A percentile compares a stretch with the other conserved stretches of the same genome.
Conservation (phyloP, 1,284 basidiomycete species). For the Trichosporon ovoides region DNA sequence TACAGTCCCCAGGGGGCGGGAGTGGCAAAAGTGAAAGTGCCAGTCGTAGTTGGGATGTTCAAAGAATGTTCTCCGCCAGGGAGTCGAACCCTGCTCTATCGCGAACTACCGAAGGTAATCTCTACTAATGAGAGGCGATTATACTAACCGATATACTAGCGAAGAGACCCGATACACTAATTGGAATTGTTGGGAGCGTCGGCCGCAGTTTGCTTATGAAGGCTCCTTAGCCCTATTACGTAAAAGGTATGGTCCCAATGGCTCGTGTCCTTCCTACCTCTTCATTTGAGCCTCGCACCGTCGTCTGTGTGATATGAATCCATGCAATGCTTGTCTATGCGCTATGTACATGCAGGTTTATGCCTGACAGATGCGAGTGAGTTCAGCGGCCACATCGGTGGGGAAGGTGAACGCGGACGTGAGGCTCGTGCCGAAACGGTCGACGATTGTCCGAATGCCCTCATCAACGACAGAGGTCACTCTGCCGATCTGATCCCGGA, state of each 20-base stretch:
- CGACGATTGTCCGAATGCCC: constrained; percentile 29
- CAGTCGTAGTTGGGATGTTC: no score
- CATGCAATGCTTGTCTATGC: constrained; percentile 7
- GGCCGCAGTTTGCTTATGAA: no score
- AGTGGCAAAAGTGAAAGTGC: no score
- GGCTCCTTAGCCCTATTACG: no score
- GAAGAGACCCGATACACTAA: no score
- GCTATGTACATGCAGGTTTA: not conserved
- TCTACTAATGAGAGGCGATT: constrained; percentile 5
- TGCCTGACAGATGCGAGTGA: constrained; percentile 33
- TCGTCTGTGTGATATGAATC: not conserved
- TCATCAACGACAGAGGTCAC: constrained; percentile 23
- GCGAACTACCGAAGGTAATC: not conserved
- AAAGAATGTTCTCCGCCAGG: constrained; percentile 2
- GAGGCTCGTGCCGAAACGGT: constrained; percentile 35
- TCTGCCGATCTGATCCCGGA: constrained; percentile 1
- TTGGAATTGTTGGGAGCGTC: no score
- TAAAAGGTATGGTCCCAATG: no score
- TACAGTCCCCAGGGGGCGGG: no score
- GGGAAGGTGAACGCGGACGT: constrained; percentile 38
- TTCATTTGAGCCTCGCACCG: no score
- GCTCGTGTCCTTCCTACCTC: no score
- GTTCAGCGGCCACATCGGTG: constrained; percentile 25
- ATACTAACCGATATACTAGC: constrained; percentile 7
- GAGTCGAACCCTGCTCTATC: constrained; percentile 6